Evolutionary conservation across 805 yeast species (phyloP).

Genomic region (Lipomyces kockii): DNA sequence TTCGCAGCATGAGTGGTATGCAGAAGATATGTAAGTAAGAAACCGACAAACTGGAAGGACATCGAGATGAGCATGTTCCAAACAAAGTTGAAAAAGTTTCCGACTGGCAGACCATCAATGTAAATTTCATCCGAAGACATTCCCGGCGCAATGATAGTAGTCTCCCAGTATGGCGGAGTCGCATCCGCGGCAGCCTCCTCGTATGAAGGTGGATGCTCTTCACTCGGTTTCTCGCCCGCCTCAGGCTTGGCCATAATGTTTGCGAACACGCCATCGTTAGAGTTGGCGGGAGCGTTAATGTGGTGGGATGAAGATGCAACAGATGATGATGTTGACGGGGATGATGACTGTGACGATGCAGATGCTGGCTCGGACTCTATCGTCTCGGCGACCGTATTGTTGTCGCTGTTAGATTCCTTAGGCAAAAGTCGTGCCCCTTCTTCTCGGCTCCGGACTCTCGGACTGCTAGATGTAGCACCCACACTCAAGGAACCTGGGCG

Average conservation of each 20-base stretch:
- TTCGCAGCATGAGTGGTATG: conserved; percentile 98
- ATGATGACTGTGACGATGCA: conserved; percentile 10
- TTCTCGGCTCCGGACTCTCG: neutral
- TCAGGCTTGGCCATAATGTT: conserved; percentile 92
- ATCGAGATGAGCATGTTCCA: conserved; percentile 90
- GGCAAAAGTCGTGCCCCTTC: conserved; percentile 5
- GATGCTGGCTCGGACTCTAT: conserved; percentile 7
- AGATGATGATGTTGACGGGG: conserved; percentile 19
- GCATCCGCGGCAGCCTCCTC: conserved; percentile 95
- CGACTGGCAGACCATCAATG: conserved; percentile 95
- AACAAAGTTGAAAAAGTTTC: conserved; percentile 80
- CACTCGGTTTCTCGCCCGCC: conserved; percentile 41
- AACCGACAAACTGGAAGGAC: conserved; percentile 94
- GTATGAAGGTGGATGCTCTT: conserved; percentile 54
- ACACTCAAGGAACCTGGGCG: neutral
- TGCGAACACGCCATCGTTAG: conserved; percentile 87
- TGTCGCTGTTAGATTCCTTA: neutral
- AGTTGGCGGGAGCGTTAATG: conserved; percentile 8
- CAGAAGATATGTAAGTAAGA: conserved; percentile 81
- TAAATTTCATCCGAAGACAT: conserved; percentile 81
- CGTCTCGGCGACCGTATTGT: neutral
- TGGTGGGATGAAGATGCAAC: conserved; percentile 28
- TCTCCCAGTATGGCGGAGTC: conserved; percentile 97
- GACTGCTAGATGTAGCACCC: neutral
- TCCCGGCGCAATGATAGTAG: conserved; percentile 77